Base-by-base conservation (phyloP, 2,329 filamentous ascomycete genomes). In the Beauveria australis region DNA sequence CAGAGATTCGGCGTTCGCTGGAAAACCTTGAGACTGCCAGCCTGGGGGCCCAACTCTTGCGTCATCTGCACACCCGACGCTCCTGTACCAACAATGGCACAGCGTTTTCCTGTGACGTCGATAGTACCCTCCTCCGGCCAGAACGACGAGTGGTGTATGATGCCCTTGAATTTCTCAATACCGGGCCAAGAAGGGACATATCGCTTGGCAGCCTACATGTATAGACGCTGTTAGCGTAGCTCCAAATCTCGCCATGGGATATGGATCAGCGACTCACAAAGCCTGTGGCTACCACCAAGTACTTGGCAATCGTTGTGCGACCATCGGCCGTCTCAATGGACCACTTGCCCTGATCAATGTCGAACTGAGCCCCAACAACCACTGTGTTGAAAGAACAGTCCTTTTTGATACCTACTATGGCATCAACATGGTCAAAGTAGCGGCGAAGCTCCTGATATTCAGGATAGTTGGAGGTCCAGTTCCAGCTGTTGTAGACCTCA, bases 1-100 rank as follows among this genome's bases (percentile, higher is more conserved):
- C 80, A 81, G 8, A 84, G 72, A 60, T 87, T 87, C 0, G 84
- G 84, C 2, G 83, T 87, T 18, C 85, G 77, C 65, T 86, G 82
- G 67, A 86, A 86, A 24, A 87, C 79, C 1, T 69, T 75, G 41
- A 87, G 64, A 3, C 77, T 71, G 14, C 72, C 76, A 1, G 76
- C 80, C n/a, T 74, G 67, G 14, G 78, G 78, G 2, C 76, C 80
- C 66, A 78, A 79, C 60, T 81, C 81, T 64, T 87, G 84, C 1
- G 79, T 76, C 55, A 84, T 78, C 64, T 86, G 83, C 9, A 86
- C 78, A 5, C 82, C 83, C 0, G 81, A 81, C 0, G 82, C 79
- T 2, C 83, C 83, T 0, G 82, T 85, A 12, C 83, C 83, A 28
- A 86, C 79, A 55, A 86, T 78, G 24, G 78, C 83, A 49, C 81